Base-by-base conservation (phyloP, 2,329 filamentous ascomycete genomes). In the Diaporthe vaccinii region DNA sequence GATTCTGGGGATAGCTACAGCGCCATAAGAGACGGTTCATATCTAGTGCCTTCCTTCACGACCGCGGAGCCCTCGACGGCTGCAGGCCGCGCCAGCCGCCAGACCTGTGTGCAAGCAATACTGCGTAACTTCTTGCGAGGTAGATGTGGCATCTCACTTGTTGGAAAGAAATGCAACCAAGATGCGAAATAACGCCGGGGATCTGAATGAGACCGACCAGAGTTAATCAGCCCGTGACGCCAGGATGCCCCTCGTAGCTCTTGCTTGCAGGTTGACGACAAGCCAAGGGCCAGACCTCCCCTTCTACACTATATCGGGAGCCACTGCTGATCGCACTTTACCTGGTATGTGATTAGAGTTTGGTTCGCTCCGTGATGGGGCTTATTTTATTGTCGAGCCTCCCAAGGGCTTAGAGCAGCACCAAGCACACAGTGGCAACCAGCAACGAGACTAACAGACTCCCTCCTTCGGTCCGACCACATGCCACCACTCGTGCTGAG, bases 391-490 rank as follows among this genome's bases (percentile, higher is more conserved):
- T 28, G 1, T 46, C 17, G 65, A 68, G 65, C 65, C 65, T 68
- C 46, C n/a, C 65, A 68, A 68, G 65, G 65, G 65, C 65, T 68
- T 28, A 68, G 28, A 51, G 12, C 28, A 51, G 62, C 62, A 25
- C 62, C 22, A 53, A 49, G 44, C 44, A 49, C 62, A n/a, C 20
- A 22, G 65, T 53, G 46, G 65, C 46, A 46, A 68, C 31, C 22
- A 25, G 34, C 65, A 15, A 53, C 4, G 12, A 36, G n/a, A 15
- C 65, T 55, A 28, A 25, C 53, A 55, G 20, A 36, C 31, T 51
- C 28, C 28, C 20, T 51, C 44, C 28, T 51, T 49, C 62, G 28
- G 10, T 17, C 20, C 62, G 44, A 51, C 44, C 62, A 53, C 44
- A 67, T 67, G 41, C 44, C 22, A 68, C 28, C 61, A 67, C 28